phyloP scores from a whole-genome alignment of 2,329 filamentous ascomycete genomes.

The Exophiala sp. region DNA sequence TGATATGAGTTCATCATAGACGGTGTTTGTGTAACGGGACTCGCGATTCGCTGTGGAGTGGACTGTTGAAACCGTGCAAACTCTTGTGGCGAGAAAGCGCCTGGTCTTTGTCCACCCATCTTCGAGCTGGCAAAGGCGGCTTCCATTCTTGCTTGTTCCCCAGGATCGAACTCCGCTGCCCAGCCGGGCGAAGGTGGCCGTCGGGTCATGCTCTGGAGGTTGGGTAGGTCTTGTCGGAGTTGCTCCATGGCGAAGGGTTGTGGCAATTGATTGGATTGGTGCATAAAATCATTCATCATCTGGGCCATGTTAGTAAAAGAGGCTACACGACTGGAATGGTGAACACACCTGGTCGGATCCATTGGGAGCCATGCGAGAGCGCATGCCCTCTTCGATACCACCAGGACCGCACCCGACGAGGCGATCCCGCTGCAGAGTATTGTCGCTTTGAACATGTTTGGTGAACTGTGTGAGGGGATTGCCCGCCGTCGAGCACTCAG shows the following conservation, averaged over 20 bases:
- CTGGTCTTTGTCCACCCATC: conserved; percentile 42
- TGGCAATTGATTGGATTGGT: conserved; percentile 61
- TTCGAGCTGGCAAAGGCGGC: conserved; percentile 52
- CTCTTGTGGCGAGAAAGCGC: conserved; percentile 74
- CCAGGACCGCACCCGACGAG: conserved; percentile 71
- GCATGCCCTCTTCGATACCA: conserved; percentile 71
- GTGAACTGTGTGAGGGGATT: conserved; percentile 97
- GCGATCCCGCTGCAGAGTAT: conserved; percentile 86
- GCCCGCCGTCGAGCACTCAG: conserved; percentile 92
- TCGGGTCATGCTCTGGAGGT: conserved; percentile 47
- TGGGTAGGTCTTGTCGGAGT: conserved; percentile 61
- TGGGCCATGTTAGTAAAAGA: conserved; percentile 40
- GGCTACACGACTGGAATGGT: neutral
- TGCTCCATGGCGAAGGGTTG: conserved; percentile 65
- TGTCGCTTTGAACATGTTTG: conserved; percentile 95
- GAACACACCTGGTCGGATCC: conserved; percentile 66
- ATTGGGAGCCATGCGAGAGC: conserved; percentile 64
- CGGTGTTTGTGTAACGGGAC: conserved; percentile 51
- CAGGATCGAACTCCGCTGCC: conserved; percentile 63
- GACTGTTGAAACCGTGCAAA: conserved; percentile 78
- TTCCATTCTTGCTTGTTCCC: conserved; percentile 67
- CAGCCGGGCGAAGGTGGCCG: conserved; percentile 56
- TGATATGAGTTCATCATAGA: conserved; percentile 56
- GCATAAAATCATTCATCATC: conserved; percentile 93
- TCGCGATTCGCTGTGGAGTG: conserved; percentile 51